Conservation (phyloP, 2,329 filamentous ascomycete genomes). For the Boeremia lycopersici region DNA sequence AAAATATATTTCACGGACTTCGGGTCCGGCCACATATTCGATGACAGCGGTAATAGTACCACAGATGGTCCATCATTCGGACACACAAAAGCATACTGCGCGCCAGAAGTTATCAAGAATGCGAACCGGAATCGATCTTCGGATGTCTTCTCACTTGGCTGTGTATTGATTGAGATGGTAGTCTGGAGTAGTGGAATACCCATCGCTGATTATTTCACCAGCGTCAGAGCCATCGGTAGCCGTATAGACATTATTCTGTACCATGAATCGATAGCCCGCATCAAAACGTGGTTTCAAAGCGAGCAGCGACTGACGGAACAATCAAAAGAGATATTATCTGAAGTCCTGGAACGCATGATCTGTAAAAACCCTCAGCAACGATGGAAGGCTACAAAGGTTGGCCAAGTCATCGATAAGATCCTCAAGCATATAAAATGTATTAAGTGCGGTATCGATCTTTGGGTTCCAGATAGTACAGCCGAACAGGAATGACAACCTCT, state of each 20-base stretch:
- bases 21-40: conserved; percentile 22
- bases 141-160: conserved; percentile 33
- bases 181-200: neutral
- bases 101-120: conserved; percentile 26
- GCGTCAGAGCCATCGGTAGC: neutral
- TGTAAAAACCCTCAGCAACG: neutral
- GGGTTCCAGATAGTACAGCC: neutral
- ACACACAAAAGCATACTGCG: conserved; percentile 25
- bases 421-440: neutral
- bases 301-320: neutral
- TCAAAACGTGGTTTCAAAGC: neutral
- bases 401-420: neutral
- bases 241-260: neutral
- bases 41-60: conserved; percentile 16
- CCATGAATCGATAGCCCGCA: neutral
- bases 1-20: conserved; percentile 29
- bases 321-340: neutral
- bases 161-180: conserved; percentile 27
- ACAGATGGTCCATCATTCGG: conserved; percentile 13
- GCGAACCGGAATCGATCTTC: conserved; percentile 20
- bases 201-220: neutral
- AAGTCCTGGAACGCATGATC: neutral
- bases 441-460: neutral
- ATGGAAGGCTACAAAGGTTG: neutral
- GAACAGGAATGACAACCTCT: neutral